Evolutionary conservation across 208 protist genomes (phyloP).

Genomic region (Tritrichomonas foetus): DNA sequence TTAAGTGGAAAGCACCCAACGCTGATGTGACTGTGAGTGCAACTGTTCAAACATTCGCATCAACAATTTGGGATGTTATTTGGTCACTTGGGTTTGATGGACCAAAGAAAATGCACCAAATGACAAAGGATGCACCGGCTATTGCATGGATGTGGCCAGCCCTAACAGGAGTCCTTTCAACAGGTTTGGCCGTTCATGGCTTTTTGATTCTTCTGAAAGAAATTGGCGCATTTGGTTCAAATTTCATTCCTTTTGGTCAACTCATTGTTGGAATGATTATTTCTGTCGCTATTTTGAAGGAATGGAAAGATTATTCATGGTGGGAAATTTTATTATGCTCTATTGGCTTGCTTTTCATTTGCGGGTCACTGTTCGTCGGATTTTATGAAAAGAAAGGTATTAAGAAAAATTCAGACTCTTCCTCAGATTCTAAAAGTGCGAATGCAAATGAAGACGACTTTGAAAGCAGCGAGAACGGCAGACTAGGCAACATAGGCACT

Average conservation of each 20-base stretch:
- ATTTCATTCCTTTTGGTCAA: conserved; percentile 1
- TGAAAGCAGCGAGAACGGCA: too few species aligned
- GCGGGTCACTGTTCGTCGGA: background rate
- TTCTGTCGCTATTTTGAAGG: background rate
- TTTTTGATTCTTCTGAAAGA: background rate
- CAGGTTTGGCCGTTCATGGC: background rate
- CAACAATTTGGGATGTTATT: background rate
- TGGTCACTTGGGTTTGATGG: background rate
- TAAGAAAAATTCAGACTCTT: too few species aligned
- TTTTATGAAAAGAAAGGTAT: background rate
- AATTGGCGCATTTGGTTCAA: background rate
- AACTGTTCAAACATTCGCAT: background rate
- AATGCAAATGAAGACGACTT: too few species aligned
- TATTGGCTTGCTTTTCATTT: background rate
- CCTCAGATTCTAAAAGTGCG: too few species aligned
- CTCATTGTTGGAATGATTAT: background rate
- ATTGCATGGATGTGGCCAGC: background rate
- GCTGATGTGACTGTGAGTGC: background rate
- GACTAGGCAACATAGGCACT: too few species aligned
- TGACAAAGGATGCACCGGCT: background rate
- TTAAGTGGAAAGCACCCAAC: background rate
- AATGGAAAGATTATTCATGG: background rate
- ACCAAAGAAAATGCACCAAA: background rate
- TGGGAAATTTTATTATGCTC: background rate
- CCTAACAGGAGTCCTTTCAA: background rate